Evolutionary conservation across 176 grass and related monocot species (phyloP).

Genomic region (Eleusine coracana): DNA sequence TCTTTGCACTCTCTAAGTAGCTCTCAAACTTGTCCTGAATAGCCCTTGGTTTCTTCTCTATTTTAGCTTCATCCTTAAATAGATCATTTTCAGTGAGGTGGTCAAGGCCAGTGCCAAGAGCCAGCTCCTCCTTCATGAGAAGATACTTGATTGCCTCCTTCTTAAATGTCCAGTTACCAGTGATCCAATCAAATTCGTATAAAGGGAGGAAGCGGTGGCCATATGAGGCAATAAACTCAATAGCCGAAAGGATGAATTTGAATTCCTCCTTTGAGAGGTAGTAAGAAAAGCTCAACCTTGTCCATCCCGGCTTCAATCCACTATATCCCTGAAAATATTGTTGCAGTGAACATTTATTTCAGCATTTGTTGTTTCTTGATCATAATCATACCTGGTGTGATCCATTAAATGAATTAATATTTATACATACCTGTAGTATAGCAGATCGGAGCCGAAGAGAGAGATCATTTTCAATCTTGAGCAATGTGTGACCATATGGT

Average conservation of each 20-base stretch:
- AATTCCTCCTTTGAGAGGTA: conserved; percentile 70
- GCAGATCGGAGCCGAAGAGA: conserved; percentile 61
- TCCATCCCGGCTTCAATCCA: conserved; percentile 83
- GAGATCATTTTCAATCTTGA: conserved; percentile 43
- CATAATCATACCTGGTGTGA: not conserved
- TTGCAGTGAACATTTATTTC: not conserved
- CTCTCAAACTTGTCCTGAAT: conserved; percentile 36
- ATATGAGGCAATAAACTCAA: conserved; percentile 61
- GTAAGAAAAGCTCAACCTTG: conserved; percentile 71
- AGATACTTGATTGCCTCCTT: conserved; percentile 49
- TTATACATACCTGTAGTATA: conserved; percentile 47
- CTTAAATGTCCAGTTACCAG: conserved; percentile 60
- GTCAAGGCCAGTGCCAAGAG: not conserved
- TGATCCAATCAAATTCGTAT: conserved; percentile 68
- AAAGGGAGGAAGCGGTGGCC: conserved; percentile 65
- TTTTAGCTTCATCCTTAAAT: not conserved
- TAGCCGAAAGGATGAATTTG: conserved; percentile 50
- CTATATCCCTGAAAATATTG: conserved; percentile 56
- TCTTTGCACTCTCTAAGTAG: conserved; percentile 56
- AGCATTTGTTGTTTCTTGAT: not conserved
- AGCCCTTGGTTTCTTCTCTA: not conserved
- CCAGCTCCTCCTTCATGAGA: conserved; percentile 41
- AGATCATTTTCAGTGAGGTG: not conserved
- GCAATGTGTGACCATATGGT: conserved; percentile 70
- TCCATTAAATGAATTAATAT: not conserved